Percentiles rank a stretch among this genome's conserved stretches.
Evolutionary conservation across 352 stramenopile species (phyloP).

Genomic region (Globisporangium cylindrosporum): DNA sequence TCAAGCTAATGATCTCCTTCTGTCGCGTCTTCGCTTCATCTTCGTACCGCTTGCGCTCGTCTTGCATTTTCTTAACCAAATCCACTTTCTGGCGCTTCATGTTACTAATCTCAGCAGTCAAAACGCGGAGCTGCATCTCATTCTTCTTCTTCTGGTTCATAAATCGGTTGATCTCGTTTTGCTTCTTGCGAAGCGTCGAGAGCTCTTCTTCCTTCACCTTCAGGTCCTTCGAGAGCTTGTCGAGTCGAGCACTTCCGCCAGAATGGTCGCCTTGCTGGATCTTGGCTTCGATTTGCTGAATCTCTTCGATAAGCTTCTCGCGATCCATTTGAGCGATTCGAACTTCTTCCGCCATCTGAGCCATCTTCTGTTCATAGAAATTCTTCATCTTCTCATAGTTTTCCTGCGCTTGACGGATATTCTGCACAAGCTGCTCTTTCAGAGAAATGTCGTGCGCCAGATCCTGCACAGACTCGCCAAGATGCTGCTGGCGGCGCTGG

Average conservation of each 20-base stretch:
- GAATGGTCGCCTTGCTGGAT: slow-evolving; percentile 52
- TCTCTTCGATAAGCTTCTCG: slow-evolving; percentile 75
- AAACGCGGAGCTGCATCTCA: slow-evolving; percentile 77
- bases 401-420: slow-evolving; percentile 72
- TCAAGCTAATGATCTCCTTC: slow-evolving; percentile 77
- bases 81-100: slow-evolving; percentile 91
- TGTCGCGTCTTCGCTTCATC: slow-evolving; percentile 75
- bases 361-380: slow-evolving; percentile 85
- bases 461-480: slow-evolving; percentile 79
- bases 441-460: slow-evolving; percentile 81
- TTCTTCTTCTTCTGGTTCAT: slow-evolving; percentile 86
- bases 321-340: slow-evolving; percentile 55
- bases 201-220: slow-evolving; percentile 80
- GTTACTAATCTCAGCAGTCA: slow-evolving; percentile 78
- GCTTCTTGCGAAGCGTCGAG: slow-evolving; percentile 69
- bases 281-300: slow-evolving; percentile 68
- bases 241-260: slow-evolving; percentile 47
- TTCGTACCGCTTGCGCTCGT: slow-evolving; percentile 82
- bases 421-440: slow-evolving; percentile 83
- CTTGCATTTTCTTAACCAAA: slow-evolving; percentile 84
- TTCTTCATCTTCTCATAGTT: slow-evolving; percentile 82
- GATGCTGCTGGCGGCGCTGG: slow-evolving; percentile 69
- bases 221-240: slow-evolving; percentile 71
- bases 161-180: slow-evolving; percentile 81
- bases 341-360: slow-evolving; percentile 78